Base-by-base conservation (phyloP, 495 filamentous ascomycete genomes). In the Penicillium macrosclerotiorum region DNA sequence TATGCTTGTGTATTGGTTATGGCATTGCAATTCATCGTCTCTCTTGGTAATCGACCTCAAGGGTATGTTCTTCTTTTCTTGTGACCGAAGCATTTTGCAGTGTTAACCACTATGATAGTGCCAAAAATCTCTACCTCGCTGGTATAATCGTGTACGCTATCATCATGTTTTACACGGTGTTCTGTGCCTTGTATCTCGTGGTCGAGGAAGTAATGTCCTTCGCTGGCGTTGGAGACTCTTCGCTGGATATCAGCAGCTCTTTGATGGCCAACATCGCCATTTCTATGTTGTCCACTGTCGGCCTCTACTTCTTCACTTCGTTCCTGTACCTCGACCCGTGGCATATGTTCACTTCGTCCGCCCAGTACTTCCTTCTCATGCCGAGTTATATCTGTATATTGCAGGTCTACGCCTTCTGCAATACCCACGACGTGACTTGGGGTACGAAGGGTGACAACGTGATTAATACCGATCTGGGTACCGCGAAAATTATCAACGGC, bases 341-440 rank as follows among this genome's bases (percentile, higher is more conserved):
- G 94, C 93, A 99, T 73, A 95, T 99, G 90, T 88, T 97, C 69
- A 99, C 94, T 22, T 88, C 81, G 1, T 84, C 88, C 0, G 78
- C 78, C n/a, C 91, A 96, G 65, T 99, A 99, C 74, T 95, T 97
- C 60, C 76, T 89, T 36, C 80, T 99, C 20, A 74, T 99, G 18
- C 93, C 93, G 0, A 81, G 74, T 35, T 99, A 97, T 72, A 94
- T 99, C 69, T 96, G 93, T 76, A 96, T 89, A 0, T 73, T 99
- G 20, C 94, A 97, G 66, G 90, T 97, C 29, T 99, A 99, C 74
- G 93, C 93, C 26, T 97, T 99, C 67, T 99, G 93, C 77, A 99
- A 99, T 76, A 95, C 93, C 29, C 93, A 98, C 77, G 93, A 98
- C 70, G 90, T 98, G 9, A 95, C 91, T 4, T 98, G 93, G 93